Evolutionary conservation across 1,139 yeast species (phyloP).

Genomic region (Wickerhamiella pararugosa): DNA sequence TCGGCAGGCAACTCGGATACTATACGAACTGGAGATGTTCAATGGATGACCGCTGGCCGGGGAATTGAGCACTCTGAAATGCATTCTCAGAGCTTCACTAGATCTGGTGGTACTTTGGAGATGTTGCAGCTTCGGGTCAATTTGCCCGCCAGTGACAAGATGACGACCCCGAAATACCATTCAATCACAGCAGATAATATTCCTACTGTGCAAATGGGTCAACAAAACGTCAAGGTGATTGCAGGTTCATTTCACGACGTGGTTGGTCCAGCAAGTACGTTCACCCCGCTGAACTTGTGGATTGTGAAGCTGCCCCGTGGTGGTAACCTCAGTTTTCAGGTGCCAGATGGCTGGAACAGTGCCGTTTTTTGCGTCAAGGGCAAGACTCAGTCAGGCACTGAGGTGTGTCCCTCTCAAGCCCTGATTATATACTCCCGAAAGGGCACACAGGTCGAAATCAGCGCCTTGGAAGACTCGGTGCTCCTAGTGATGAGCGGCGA

Average conservation of each 20-base stretch:
- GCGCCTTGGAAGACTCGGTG: neutral
- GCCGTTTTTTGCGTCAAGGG: neutral
- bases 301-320: neutral
- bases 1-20: constrained; percentile 74
- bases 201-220: neutral
- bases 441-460: neutral
- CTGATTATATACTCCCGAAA: neutral
- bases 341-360: neutral
- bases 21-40: constrained; percentile 68
- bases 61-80: constrained; percentile 80
- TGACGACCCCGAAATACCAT: neutral
- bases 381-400: neutral
- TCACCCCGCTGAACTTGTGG: neutral
- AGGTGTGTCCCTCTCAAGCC: neutral
- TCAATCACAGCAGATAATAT: neutral
- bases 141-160: constrained; percentile 52
- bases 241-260: neutral
- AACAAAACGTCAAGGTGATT: neutral
- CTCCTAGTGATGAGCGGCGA: constrained; percentile 2
- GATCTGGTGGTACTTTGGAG: constrained; percentile 37
- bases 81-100: constrained; percentile 36
- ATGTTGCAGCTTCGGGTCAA: constrained; percentile 79
- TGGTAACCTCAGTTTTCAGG: neutral
- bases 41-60: constrained; percentile 87
- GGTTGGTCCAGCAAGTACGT: constrained; percentile 1